Percentiles rank a stretch among this genome's conserved stretches.
Evolutionary conservation across 176 grass and related monocot genomes (phyloP).

Genomic region (Oryza australiensis): DNA sequence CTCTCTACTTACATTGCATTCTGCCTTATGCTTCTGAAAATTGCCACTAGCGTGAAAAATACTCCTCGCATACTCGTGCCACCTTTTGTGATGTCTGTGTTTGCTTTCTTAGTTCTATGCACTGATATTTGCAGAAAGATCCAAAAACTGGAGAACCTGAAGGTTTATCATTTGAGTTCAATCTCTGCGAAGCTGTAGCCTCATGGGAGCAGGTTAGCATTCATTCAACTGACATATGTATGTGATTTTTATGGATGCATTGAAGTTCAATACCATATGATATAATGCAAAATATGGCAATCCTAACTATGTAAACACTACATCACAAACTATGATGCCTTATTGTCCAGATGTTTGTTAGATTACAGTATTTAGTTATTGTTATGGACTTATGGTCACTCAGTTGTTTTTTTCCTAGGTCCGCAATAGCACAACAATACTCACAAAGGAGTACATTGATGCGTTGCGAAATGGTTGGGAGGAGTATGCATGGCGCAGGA

Average conservation of each 20-base stretch:
- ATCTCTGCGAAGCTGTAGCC: slow-evolving; percentile 84
- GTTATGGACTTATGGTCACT: not conserved
- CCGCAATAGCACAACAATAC: slow-evolving; percentile 90
- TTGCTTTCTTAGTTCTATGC: not conserved
- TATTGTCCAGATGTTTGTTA: not conserved
- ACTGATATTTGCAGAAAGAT: slow-evolving; percentile 58
- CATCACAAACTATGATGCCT: not conserved
- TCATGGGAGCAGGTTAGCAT: slow-evolving; percentile 86
- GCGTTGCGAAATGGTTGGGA: slow-evolving; percentile 92
- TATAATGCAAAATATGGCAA: not conserved
- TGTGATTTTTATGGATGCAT: not conserved
- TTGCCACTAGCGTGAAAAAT: not conserved
- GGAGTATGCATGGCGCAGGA: slow-evolving; percentile 93
- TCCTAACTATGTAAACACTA: not conserved
- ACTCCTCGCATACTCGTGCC: not conserved
- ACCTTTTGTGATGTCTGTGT: slow-evolving; percentile 13
- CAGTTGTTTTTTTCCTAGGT: slow-evolving; percentile 54
- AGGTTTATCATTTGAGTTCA: slow-evolving; percentile 88
- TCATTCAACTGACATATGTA: slow-evolving; percentile 13
- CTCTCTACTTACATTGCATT: not conserved
- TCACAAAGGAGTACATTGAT: slow-evolving; percentile 96
- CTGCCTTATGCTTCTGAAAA: not conserved
- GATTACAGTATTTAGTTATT: not conserved
- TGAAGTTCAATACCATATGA: not conserved
- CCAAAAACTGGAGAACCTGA: slow-evolving; percentile 74